Evolutionary conservation across 192 early-diverging fungal genomes (phyloP).

Genomic region (Coemansia sp.): DNA sequence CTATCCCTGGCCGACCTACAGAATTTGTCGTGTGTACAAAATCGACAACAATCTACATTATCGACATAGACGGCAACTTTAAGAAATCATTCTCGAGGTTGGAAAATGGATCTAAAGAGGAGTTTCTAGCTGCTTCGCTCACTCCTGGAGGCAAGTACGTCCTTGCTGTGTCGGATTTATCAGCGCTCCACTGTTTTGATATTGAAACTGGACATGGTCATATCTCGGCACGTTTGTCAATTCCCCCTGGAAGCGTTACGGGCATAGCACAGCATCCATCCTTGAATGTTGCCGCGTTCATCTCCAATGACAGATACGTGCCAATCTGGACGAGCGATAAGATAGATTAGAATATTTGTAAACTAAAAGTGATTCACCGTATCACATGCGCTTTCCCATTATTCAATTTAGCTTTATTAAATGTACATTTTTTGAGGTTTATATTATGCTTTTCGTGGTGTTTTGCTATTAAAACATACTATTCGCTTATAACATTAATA

Average conservation of each 20-base stretch:
- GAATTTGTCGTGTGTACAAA: slow-evolving; percentile 79
- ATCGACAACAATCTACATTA: slow-evolving; percentile 69
- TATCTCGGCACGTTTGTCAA: slow-evolving; percentile 43
- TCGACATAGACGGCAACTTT: slow-evolving; percentile 65
- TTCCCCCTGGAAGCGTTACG: slow-evolving; percentile 69
- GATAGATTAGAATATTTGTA: neutral
- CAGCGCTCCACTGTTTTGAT: slow-evolving; percentile 67
- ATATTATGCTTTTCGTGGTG: too few relatives aligned
- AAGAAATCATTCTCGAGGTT: slow-evolving; percentile 51
- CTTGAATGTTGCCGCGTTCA: slow-evolving; percentile 66
- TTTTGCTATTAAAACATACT: too few relatives aligned
- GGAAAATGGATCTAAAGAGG: slow-evolving; percentile 27
- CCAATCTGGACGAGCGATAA: slow-evolving; percentile 30
- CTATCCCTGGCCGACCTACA: slow-evolving; percentile 66
- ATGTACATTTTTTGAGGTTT: neutral
- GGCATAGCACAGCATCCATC: slow-evolving; percentile 82
- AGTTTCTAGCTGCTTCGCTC: slow-evolving; percentile 62
- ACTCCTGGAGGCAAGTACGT: slow-evolving; percentile 82
- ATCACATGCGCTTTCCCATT: neutral
- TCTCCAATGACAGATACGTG: slow-evolving; percentile 32
- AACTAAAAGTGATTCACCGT: too few relatives aligned
- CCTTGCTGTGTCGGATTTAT: slow-evolving; percentile 74
- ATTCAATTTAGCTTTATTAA: neutral
- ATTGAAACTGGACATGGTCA: slow-evolving; percentile 58
- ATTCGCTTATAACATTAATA: too few relatives aligned